A percentile compares a stretch with the other conserved stretches of the same genome.
These are phyloP conservation scores for Colletotrichum sp. DNA, from an alignment of 2,329 filamentous ascomycete species.

Conservation along the genomic window DNA sequence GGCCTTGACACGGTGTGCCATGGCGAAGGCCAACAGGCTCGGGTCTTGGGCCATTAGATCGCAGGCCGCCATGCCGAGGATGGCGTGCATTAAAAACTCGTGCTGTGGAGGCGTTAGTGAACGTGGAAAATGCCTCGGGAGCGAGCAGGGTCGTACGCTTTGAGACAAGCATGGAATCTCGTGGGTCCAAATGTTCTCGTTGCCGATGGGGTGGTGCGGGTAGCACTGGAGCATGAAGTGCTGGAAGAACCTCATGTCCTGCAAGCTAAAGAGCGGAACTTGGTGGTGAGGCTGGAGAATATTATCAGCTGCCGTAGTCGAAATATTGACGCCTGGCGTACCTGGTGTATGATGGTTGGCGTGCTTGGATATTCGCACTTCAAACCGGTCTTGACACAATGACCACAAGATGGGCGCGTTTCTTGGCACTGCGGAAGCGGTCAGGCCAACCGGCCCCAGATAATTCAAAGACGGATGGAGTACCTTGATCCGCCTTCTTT, in stretches of 20 bases:
- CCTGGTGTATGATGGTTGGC: slow-evolving; percentile 57
- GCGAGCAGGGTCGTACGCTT: slow-evolving; percentile 49
- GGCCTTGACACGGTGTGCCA: slow-evolving; percentile 69
- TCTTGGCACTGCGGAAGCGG: slow-evolving; percentile 61
- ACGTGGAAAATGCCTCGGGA: not conserved
- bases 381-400: slow-evolving; percentile 67
- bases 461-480: not conserved
- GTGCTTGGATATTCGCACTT: slow-evolving; percentile 66
- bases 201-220: slow-evolving; percentile 68
- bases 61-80: slow-evolving; percentile 71
- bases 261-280: slow-evolving; percentile 62
- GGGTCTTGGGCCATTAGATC: slow-evolving; percentile 60
- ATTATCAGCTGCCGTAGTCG: not conserved
- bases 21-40: slow-evolving; percentile 60
- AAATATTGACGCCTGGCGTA: slow-evolving; percentile 26
- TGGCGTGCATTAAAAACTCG: slow-evolving; percentile 73
- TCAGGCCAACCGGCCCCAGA: not conserved
- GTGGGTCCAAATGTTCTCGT: slow-evolving; percentile 70
- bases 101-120: slow-evolving; percentile 44
- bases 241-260: slow-evolving; percentile 74
- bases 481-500: slow-evolving; percentile 69
- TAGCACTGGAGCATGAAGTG: slow-evolving; percentile 68
- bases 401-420: slow-evolving; percentile 65
- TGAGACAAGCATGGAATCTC: slow-evolving; percentile 72
- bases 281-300: slow-evolving; percentile 56